phyloP scores from a whole-genome alignment of 352 stramenopile species.

The Phytopythium helicoides region DNA sequence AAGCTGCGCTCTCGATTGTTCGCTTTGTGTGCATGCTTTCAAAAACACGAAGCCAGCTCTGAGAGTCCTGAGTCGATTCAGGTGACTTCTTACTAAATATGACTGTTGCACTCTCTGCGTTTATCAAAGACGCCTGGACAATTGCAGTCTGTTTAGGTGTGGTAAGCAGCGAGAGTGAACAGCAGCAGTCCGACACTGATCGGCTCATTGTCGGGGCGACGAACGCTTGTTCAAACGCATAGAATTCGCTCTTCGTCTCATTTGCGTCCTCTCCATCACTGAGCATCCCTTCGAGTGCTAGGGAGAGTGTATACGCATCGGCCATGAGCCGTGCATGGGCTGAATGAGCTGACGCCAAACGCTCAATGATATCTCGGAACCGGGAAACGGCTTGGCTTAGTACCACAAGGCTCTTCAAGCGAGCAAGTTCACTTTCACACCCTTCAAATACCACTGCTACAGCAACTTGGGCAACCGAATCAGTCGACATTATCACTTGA shows the following conservation, averaged over 20 bases:
- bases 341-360: constrained; percentile 22
- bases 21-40: constrained; percentile 17
- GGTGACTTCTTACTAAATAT: constrained; percentile 13
- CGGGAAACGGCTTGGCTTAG: constrained; percentile 34
- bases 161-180: constrained; percentile 7
- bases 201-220: constrained; percentile 33
- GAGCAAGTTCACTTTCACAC: constrained; percentile 17
- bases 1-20: constrained; percentile 17
- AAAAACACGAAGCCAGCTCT: constrained; percentile 11
- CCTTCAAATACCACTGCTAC: constrained; percentile 33
- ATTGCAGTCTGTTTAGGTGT: constrained; percentile 9
- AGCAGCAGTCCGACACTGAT: neutral
- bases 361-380: constrained; percentile 25
- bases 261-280: constrained; percentile 25
- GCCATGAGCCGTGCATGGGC: constrained; percentile 31
- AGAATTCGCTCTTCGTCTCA: constrained; percentile 25
- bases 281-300: constrained; percentile 27
- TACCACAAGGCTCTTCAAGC: constrained; percentile 42
- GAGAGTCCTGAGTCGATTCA: constrained; percentile 5
- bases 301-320: constrained; percentile 52
- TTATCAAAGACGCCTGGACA: constrained; percentile 31
- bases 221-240: constrained; percentile 35
- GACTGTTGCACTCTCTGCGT: constrained; percentile 24
- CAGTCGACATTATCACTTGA: constrained; percentile 33
- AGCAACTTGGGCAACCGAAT: constrained; percentile 31